Conservation (phyloP, 2,329 filamentous ascomycete species). For the Tolypocladium tropicale region DNA sequence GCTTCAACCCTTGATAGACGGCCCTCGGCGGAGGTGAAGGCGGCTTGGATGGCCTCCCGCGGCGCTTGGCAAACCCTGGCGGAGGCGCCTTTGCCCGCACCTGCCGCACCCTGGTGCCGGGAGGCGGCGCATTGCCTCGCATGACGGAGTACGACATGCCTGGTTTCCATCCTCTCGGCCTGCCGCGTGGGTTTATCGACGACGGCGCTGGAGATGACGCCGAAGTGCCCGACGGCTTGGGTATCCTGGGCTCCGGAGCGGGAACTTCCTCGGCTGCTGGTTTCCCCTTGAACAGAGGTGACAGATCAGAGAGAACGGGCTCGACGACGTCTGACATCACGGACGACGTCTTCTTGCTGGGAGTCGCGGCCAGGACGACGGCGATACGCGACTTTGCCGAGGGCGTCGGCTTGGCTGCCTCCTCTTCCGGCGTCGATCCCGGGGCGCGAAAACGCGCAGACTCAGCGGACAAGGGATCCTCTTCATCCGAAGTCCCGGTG, state of each 20-base stretch:
- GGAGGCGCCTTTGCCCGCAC: conserved; percentile 16
- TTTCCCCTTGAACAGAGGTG: conserved; percentile 4
- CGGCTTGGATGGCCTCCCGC: conserved; percentile 31
- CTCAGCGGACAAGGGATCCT: conserved; percentile 9
- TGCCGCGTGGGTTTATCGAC: conserved; percentile 19
- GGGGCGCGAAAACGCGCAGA: not conserved
- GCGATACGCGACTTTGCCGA: conserved; percentile 6
- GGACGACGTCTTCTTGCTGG: conserved; percentile 2
- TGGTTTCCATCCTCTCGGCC: conserved; percentile 35
- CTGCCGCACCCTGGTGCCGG: conserved; percentile 6
- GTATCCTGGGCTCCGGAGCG: conserved; percentile 4
- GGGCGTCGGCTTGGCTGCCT: not conserved
- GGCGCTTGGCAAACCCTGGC: conserved; percentile 21
- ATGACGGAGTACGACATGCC: conserved; percentile 18
- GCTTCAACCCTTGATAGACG: conserved; percentile 29
- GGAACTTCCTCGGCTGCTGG: conserved; percentile 3
- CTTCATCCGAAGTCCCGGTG: conserved; percentile 8
- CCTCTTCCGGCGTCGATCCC: too few relatives aligned
- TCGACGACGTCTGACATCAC: conserved; percentile 1
- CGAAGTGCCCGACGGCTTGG: not conserved
- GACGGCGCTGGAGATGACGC: not conserved
- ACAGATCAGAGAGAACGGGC: conserved; percentile 11
- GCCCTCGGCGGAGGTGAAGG: conserved; percentile 27
- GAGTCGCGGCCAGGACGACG: conserved; percentile 10
- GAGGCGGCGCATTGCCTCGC: conserved; percentile 5